These are phyloP conservation scores for Claviceps sp. DNA, from an alignment of 2,329 filamentous ascomycete genomes.

Conservation along the genomic window DNA sequence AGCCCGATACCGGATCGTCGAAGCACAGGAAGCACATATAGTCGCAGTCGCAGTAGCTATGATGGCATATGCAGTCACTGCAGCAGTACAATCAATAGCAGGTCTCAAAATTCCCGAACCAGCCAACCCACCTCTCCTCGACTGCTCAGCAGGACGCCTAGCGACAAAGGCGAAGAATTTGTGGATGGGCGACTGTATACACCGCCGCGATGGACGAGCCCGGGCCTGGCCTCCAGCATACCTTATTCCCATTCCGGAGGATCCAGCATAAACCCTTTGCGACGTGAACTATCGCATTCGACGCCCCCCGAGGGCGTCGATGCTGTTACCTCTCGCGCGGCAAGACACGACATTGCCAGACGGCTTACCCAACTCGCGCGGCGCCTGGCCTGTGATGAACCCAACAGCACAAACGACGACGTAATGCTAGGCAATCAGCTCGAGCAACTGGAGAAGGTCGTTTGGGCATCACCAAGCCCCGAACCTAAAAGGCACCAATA, in stretches of 20 bases:
- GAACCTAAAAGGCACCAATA: conserved; percentile 9
- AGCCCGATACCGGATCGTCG: conserved; percentile 8
- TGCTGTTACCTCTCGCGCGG: conserved; percentile 12
- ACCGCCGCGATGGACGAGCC: conserved; percentile 19
- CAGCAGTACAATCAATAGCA: conserved; percentile 8
- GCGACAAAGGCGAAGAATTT: conserved; percentile 3
- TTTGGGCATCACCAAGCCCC: conserved; percentile 8
- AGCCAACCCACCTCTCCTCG: conserved; percentile 2
- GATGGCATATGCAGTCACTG: conserved; percentile 6
- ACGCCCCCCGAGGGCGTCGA: conserved; percentile 5
- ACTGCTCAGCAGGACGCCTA: conserved; percentile 2
- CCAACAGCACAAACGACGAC: conserved; percentile 24
- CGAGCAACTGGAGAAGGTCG: conserved; percentile 23
- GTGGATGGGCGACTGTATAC: conserved; percentile 6
- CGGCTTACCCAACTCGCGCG: conserved; percentile 26
- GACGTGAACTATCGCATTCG: conserved; percentile 12
- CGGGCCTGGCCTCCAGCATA: conserved; percentile 21
- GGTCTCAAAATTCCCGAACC: conserved; percentile 1
- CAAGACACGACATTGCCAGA: conserved; percentile 31
- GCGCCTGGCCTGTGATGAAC: conserved; percentile 21
- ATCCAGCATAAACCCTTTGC: conserved; percentile 16
- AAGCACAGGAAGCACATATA: conserved; percentile 5
- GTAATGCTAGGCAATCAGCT: conserved; percentile 22
- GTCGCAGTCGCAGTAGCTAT: conserved; percentile 8
- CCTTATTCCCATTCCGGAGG: conserved; percentile 16